Evolutionary conservation across 441 rosid genomes (phyloP), one percentile per base, ranked within the genome.

Genomic region (Gossypium schwendimanii): DNA sequence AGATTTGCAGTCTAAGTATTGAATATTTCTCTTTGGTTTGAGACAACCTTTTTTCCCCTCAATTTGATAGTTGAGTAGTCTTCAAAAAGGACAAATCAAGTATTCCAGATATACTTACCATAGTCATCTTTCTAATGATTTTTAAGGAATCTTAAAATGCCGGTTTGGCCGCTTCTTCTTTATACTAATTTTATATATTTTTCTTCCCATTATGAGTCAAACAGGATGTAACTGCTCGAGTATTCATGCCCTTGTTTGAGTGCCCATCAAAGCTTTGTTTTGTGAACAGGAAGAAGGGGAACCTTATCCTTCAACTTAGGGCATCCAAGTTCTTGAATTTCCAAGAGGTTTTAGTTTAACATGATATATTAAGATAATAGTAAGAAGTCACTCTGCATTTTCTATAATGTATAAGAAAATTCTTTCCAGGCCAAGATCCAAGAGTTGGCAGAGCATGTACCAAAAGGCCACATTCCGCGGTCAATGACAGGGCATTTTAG

Each of bases 381-480:
- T 61, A 72, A 63, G 63, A 44, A 12, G 24, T 44, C 15, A 15
- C 45, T 75, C 20, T 36, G 20, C 67, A n/a, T 65, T 61, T 6
- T 74, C 65, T 73, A 7, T 77, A 57, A 79, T 15, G 12, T 50
- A 12, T 63, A 63, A 71, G 55, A 33, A 70, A 55, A 15, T 60
- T 54, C 28, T 53, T 77, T 82, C 72, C 87, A 93, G 98, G 98
- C 98, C 63, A 96, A 96, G 84, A 87, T 96, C 82, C 99, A 93
- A 83, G 98, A 96, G 84, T 80, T 96, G 83, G 91, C 97, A 33
- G 99, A 93, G 73, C 97, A 96, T 73, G 97, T 96, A 53, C 98
- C 98, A 50, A 93, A 93, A 80, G 97, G 99, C 73, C 99, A 96
- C 77, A 96, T 93, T 79, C 99, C 99, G 0, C 82, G 97, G 74